phyloP scores from a whole-genome alignment of 176 grass and related monocot species.

The Carex scoparia region DNA sequence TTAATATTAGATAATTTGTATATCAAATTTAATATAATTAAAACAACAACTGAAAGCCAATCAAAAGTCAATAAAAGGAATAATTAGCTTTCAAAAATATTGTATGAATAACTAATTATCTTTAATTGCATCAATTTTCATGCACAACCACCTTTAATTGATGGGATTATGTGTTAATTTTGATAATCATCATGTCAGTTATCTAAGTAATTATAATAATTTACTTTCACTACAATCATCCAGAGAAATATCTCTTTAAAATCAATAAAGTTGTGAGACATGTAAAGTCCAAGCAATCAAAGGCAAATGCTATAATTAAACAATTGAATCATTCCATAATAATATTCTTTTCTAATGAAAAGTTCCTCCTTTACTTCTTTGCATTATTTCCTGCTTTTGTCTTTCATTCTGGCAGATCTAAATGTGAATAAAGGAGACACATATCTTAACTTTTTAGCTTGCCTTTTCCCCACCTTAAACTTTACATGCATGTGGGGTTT shows the following conservation, averaged over 20 bases:
- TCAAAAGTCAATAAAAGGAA: too few relatives aligned
- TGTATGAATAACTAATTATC: too few relatives aligned
- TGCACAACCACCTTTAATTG: too few relatives aligned
- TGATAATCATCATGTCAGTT: too few relatives aligned
- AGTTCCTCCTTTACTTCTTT: neutral
- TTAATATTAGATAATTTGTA: too few relatives aligned
- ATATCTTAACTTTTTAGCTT: conserved; percentile 7
- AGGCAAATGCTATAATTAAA: neutral
- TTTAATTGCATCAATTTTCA: too few relatives aligned
- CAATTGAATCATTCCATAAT: neutral
- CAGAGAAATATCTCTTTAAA: neutral
- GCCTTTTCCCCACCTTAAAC: neutral
- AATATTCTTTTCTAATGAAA: neutral
- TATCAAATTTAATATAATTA: too few relatives aligned
- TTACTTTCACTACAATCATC: too few relatives aligned
- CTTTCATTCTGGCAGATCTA: neutral
- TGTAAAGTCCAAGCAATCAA: neutral
- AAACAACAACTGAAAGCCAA: too few relatives aligned
- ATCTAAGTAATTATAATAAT: too few relatives aligned
- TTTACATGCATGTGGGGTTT: conserved; percentile 17
- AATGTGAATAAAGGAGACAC: conserved; percentile 12
- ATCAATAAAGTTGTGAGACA: neutral
- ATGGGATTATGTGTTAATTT: too few relatives aligned
- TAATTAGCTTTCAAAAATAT: too few relatives aligned
- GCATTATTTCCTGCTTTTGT: conserved; percentile 15